These are phyloP conservation scores for Microbotryomycetes sp. DNA, from an alignment of 1,284 basidiomycete species.

Conservation along the genomic window DNA sequence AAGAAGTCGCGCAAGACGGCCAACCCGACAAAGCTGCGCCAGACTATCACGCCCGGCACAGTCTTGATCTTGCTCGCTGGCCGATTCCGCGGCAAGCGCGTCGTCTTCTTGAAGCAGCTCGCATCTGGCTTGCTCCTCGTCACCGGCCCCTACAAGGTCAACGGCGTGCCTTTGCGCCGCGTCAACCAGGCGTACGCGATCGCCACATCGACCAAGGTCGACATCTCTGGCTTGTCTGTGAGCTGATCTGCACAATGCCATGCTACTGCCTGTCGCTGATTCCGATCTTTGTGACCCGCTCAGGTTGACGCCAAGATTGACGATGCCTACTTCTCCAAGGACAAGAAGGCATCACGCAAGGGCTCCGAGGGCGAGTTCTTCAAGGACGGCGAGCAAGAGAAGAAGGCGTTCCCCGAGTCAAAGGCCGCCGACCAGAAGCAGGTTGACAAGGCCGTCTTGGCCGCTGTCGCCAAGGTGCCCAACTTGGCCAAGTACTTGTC, in stretches of 20 bases:
- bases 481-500: conserved; percentile 90
- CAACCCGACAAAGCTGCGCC: conserved; percentile 67
- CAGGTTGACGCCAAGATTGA: conserved; percentile 58
- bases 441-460: conserved; percentile 76
- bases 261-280: background rate
- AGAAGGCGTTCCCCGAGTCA: conserved; percentile 80
- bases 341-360: conserved; percentile 56
- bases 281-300: too few relatives aligned
- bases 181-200: conserved; percentile 99
- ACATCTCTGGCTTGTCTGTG: conserved; percentile 70
- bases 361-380: conserved; percentile 96
- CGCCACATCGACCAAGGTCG: conserved; percentile 93
- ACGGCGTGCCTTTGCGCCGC: conserved; percentile 95
- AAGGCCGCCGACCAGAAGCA: conserved; percentile 90
- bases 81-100: conserved; percentile 96
- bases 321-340: conserved; percentile 92
- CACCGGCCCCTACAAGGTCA: conserved; percentile 96
- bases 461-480: conserved; percentile 85
- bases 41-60: conserved; percentile 87
- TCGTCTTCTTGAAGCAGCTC: conserved; percentile 97
- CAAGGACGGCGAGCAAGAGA: conserved; percentile 71
- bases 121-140: conserved; percentile 80
- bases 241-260: conserved; percentile 32
- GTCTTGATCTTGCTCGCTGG: conserved; percentile 96
- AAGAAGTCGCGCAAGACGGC: conserved; percentile 86